Base-by-base conservation (phyloP, 306 rosid species). In the Casuarina cunninghamiana region DNA sequence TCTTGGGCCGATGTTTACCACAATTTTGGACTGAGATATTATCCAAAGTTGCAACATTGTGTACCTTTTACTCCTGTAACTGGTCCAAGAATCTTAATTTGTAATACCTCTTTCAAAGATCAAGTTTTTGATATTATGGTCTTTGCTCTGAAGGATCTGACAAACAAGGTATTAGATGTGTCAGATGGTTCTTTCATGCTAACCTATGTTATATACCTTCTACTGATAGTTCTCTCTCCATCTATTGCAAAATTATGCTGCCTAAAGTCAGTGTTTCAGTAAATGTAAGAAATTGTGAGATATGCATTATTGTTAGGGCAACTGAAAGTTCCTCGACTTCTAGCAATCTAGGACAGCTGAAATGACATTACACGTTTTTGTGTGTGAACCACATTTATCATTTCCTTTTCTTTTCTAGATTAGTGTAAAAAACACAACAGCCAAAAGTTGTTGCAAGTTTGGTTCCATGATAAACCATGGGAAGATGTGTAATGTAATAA, bases 21-120 rank as follows among this genome's bases (percentile, higher is more conserved):
- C 76, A 78, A 89, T 68, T 89, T 88, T 54, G 98, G 97, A 6
- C 77, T 86, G 45, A 83, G 87, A 67, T 94, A 94, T 77, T 94
- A 94, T 78, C 98, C 98, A 9, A 21, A 94, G 81, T 77, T 94
- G 48, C 98, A 94, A 71, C 90, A 87, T 32, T 92, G 92, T 82
- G 97, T 92, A 4, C 97, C 98, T 76, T 94, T 94, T 86, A 94
- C 97, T 13, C 98, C 98, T 3, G 97, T 94, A 32, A 89, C 98
- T 21, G 98, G 97, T 73, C 93, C 98, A 32, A 88, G 98, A 81
- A 92, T 94, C 83, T 84, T 94, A 63, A 72, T 90, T 41, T 92
- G 97, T 39, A 82, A 89, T 73, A 74, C 91, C 15, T 43, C 82
- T 65, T 87, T 87, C 86, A 86, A 85, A 80, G 82, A 92, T 86